Percentiles rank a stretch among this genome's conserved stretches.
Evolutionary conservation across 768 basidiomycete genomes (phyloP).

Genomic region (Auricularia auricula-judae): DNA sequence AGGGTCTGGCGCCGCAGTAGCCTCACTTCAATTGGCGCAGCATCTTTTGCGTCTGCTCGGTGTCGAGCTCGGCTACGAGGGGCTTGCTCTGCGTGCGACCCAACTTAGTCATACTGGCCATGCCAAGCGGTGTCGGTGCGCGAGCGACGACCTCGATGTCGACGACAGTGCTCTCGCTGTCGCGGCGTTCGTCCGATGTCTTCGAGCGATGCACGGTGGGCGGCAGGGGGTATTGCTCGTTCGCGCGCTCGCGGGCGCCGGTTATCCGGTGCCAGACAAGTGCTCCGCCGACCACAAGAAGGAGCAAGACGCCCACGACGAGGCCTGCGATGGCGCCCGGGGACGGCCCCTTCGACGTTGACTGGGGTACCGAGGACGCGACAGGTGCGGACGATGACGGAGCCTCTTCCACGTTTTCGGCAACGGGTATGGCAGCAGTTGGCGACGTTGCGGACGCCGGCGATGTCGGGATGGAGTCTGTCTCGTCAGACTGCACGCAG

Average conservation of each 20-base stretch:
- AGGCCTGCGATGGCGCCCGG: neutral
- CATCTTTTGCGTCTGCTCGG: neutral
- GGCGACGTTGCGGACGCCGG: neutral
- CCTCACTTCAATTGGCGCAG: neutral
- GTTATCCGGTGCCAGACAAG: neutral
- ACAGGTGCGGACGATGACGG: neutral
- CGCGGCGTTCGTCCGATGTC: neutral
- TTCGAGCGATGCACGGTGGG: neutral
- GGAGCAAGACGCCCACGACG: neutral
- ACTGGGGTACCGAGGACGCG: neutral
- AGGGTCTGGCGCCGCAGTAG: too few species aligned
- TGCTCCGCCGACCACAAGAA: neutral
- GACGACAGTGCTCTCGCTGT: neutral
- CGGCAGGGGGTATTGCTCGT: neutral
- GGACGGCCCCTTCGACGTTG: neutral
- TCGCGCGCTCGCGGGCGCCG: neutral
- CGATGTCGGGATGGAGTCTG: neutral
- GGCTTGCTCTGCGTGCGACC: neutral
- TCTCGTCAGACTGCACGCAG: neutral
- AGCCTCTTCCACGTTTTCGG: neutral
- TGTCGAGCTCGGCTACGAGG: neutral
- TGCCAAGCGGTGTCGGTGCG: neutral
- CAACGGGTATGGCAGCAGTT: neutral
- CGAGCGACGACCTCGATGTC: neutral
- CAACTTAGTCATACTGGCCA: neutral